Percentiles rank a stretch among this genome's conserved stretches.
These are phyloP conservation scores for Pichia eremophila DNA, from an alignment of 805 yeast genomes.

Conservation along the genomic window DNA sequence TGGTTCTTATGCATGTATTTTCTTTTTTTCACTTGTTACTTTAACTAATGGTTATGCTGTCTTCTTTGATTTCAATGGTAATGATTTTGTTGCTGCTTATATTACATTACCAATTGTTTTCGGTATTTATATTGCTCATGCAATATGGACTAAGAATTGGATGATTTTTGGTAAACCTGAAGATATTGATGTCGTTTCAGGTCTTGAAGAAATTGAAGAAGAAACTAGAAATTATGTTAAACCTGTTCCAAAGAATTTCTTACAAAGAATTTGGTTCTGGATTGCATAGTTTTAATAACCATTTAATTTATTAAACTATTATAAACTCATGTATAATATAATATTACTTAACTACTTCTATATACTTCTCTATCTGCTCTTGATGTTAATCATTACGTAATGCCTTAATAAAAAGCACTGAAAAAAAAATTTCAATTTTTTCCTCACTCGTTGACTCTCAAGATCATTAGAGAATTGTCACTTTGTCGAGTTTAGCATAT, in stretches of 20 bases:
- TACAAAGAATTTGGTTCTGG: constrained; percentile 44
- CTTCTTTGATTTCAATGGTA: constrained; percentile 44
- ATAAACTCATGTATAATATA: too few relatives aligned
- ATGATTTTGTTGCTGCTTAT: constrained; percentile 65
- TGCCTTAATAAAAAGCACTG: too few relatives aligned
- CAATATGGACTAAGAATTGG: constrained; percentile 36
- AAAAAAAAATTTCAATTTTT: too few relatives aligned
- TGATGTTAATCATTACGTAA: too few relatives aligned
- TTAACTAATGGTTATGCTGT: constrained; percentile 69
- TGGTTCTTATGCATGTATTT: constrained; percentile 43
- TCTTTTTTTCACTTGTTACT: constrained; percentile 40
- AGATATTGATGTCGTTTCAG: constrained; percentile 52
- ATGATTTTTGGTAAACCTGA: constrained; percentile 41
- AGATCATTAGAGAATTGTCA: too few relatives aligned
- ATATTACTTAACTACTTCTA: too few relatives aligned
- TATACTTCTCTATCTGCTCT: too few relatives aligned
- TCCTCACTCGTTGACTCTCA: too few relatives aligned
- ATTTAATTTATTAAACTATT: too few relatives aligned
- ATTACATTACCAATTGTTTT: constrained; percentile 52
- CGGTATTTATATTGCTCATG: constrained; percentile 50
- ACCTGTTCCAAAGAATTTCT: constrained; percentile 28
- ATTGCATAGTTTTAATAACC: constrained; percentile 18
- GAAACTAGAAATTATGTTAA: constrained; percentile 27
- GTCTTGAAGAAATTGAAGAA: constrained; percentile 51
- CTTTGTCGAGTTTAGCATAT: too few relatives aligned